Percentiles rank a stretch among this genome's conserved stretches.
phyloP scores from a whole-genome alignment of 495 filamentous ascomycete species.

The Xylaria castorea region DNA sequence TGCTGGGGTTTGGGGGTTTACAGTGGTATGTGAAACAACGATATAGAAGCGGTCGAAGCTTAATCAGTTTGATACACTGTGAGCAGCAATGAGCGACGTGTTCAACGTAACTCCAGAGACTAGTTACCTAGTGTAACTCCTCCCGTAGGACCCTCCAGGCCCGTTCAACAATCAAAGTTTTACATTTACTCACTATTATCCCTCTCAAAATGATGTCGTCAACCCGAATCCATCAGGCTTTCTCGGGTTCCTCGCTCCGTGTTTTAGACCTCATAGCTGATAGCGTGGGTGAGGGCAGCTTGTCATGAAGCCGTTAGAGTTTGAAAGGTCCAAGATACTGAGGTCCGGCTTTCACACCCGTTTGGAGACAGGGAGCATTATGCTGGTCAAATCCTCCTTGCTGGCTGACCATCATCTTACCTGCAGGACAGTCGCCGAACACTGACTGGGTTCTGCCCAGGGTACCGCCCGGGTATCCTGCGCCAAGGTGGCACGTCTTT shows the following conservation, averaged over 20 bases:
- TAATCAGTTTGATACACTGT: background rate
- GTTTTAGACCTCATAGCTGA: slow-evolving; percentile 10
- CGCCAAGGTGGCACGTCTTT: slow-evolving; percentile 21
- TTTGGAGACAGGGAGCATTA: slow-evolving; percentile 22
- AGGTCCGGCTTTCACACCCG: slow-evolving; percentile 8
- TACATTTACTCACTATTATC: background rate
- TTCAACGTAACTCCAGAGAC: background rate
- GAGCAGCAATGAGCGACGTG: slow-evolving; percentile 3
- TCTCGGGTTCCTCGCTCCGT: slow-evolving; percentile 13
- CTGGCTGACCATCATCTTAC: slow-evolving; percentile 21
- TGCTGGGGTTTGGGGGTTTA: slow-evolving; percentile 15
- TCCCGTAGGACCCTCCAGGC: background rate
- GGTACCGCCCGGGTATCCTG: slow-evolving; percentile 15
- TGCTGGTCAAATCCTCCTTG: slow-evolving; percentile 24
- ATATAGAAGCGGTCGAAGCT: slow-evolving; percentile 1
- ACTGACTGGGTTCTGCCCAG: slow-evolving; percentile 19
- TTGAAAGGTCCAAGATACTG: background rate
- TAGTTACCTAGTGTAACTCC: background rate
- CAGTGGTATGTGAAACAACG: background rate
- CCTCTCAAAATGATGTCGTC: background rate
- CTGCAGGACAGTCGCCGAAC: slow-evolving; percentile 18
- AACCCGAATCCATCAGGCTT: background rate
- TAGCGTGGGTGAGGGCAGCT: background rate
- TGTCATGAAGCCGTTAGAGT: background rate
- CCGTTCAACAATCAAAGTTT: background rate